Evolutionary conservation across 805 yeast species (phyloP), one percentile per base, ranked within the genome.

Genomic region (Candida adriatica): DNA sequence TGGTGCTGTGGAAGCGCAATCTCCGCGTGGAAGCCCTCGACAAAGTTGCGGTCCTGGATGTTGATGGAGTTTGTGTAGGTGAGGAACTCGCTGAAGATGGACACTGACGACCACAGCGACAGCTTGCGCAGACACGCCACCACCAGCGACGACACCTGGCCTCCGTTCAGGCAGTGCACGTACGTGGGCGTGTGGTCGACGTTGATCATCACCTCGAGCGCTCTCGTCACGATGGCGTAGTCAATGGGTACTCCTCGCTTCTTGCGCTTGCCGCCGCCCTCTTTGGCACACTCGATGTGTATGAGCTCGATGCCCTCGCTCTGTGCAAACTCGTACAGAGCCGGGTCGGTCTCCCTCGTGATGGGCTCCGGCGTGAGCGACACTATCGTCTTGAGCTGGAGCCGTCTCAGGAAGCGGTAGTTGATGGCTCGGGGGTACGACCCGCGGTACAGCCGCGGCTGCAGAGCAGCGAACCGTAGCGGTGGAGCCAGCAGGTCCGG

Each of bases 151-250:
- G 95, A 84, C 2, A 84, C 80, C 42, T 85, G 87, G 8, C 94
- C 87, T 0, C 96, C 97, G 50, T 86, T 88, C 16, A 78, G 60
- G 55, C 97, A 90, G 56, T 90, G 96, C 5, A 90, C 54, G 51
- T 82, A 88, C 2, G 81, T 62, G 1, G 96, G 95, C 8, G 78
- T 71, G 41, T 66, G 60, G 13, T 69, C 67, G 16, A 64, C 60
- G 48, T 80, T 75, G 10, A 80, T 62, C 37, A 87, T 61, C 24
- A 73, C 58, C 37, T 72, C 73, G n/a, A 90, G 55, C 1, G 80
- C 79, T 29, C 66, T 60, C 1, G 68, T 53, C 1, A 81, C 81
- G 2, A 75, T 70, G 10, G 72, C 67, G 44, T 75, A 73, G 15
- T 80, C 84, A 23, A 88, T 63, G 1, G 95, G 94, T 5, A 86